Percentiles rank a stretch among this genome's conserved stretches.
These are phyloP conservation scores for Canavalia gladiata DNA, from an alignment of 306 rosid species.

Conservation along the genomic window DNA sequence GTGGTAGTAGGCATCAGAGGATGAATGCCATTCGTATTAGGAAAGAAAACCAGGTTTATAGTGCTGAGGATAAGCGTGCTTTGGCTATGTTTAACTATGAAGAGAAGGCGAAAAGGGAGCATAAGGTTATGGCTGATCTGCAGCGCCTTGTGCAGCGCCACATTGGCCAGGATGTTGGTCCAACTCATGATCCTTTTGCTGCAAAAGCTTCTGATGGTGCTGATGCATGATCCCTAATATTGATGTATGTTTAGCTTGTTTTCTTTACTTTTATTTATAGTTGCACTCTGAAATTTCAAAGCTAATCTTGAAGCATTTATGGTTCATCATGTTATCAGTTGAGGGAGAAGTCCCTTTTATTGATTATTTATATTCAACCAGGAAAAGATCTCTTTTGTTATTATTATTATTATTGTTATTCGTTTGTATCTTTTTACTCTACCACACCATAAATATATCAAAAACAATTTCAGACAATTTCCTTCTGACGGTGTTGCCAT, in stretches of 20 bases:
- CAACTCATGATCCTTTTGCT: constrained; percentile 85
- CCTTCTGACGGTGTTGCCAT: constrained; percentile 46
- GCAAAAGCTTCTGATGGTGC: constrained; percentile 59
- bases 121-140: constrained; percentile 95
- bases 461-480: constrained; percentile 1
- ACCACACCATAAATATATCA: background rate
- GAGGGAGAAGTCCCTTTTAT: constrained; percentile 45
- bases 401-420: background rate
- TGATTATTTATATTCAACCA: background rate
- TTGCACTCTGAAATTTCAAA: background rate
- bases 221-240: constrained; percentile 53
- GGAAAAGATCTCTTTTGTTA: background rate
- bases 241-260: constrained; percentile 44
- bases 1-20: constrained; percentile 97
- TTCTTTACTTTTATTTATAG: too few relatives aligned
- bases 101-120: constrained; percentile 92
- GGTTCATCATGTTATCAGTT: constrained; percentile 27
- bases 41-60: constrained; percentile 96
- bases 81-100: constrained; percentile 94
- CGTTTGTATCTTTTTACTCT: background rate
- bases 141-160: constrained; percentile 93
- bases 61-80: constrained; percentile 96
- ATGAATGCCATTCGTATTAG: constrained; percentile 97
- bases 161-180: constrained; percentile 95
- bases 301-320: constrained; percentile 45